A percentile compares a stretch with the other conserved stretches of the same genome.
phyloP scores from a whole-genome alignment of 306 rosid genomes.

The Trifolium dubium region DNA sequence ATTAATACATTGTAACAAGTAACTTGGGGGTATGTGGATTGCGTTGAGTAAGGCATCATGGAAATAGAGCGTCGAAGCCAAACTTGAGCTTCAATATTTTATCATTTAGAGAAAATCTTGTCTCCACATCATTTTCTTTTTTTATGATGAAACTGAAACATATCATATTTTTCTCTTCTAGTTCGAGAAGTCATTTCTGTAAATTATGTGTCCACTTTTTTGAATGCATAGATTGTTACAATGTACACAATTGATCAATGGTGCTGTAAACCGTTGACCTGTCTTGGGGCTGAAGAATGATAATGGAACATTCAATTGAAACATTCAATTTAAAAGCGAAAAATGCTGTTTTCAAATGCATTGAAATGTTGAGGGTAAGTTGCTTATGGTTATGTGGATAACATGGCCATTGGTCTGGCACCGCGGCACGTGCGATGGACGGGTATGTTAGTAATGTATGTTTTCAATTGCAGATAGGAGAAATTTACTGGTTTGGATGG shows the following conservation, averaged over 20 bases:
- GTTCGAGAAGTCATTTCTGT: slow-evolving; percentile 33
- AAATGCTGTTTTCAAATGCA: neutral
- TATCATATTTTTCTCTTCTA: neutral
- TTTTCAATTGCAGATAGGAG: neutral
- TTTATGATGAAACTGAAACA: slow-evolving; percentile 2
- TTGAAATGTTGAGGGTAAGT: neutral
- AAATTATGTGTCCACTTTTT: slow-evolving; percentile 9
- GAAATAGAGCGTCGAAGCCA: slow-evolving; percentile 44
- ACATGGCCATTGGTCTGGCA: neutral
- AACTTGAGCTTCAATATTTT: slow-evolving; percentile 45
- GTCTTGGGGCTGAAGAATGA: neutral
- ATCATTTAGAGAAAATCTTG: slow-evolving; percentile 33
- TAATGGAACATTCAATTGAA: neutral
- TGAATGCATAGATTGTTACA: neutral
- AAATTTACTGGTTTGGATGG: neutral
- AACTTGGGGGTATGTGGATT: slow-evolving; percentile 45
- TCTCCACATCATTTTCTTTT: slow-evolving; percentile 21
- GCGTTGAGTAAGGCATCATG: slow-evolving; percentile 34
- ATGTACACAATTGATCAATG: neutral
- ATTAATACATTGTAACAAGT: slow-evolving; percentile 47
- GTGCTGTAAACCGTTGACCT: neutral
- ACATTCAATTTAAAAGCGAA: neutral
- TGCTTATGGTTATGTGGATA: neutral
- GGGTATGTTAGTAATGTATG: neutral
- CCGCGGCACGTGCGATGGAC: neutral